Evolutionary conservation across 805 yeast genomes (phyloP).

Genomic region (Myxozyma geophila): DNA sequence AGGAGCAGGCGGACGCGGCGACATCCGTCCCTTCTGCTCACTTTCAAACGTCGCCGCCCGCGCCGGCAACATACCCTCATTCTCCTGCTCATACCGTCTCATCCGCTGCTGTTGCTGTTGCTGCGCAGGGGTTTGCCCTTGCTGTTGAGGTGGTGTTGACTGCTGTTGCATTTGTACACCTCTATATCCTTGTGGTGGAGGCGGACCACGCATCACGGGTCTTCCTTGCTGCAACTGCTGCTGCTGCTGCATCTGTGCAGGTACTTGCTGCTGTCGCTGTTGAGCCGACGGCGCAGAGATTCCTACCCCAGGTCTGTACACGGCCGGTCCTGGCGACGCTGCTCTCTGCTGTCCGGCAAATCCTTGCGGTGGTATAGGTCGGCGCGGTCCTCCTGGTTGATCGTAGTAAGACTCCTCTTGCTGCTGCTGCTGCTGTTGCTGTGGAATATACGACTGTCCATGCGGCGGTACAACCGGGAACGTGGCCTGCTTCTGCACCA

Average conservation of each 20-base stretch:
- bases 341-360: not conserved
- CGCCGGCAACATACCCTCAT: not conserved
- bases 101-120: not conserved
- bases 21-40: constrained; percentile 2
- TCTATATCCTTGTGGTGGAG: not conserved
- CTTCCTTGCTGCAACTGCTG: constrained; percentile 5
- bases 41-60: not conserved
- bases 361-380: constrained; percentile 12
- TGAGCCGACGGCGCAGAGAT: not conserved
- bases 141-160: not conserved
- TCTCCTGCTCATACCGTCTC: not conserved
- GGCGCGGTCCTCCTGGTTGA: not conserved
- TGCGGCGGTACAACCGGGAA: not conserved
- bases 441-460: constrained; percentile 1
- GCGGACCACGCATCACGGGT: not conserved
- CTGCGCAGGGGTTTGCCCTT: not conserved
- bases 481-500: not conserved
- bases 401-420: not conserved
- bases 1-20: constrained; percentile 9
- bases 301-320: constrained; percentile 10
- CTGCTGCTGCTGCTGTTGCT: constrained; percentile 7
- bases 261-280: not conserved
- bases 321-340: constrained; percentile 15
- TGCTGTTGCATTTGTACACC: constrained; percentile 8
- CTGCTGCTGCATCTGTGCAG: not conserved